These are phyloP conservation scores for Funneliformis caledonium DNA, from an alignment of 371 early-diverging fungal genomes.

Conservation along the genomic window DNA sequence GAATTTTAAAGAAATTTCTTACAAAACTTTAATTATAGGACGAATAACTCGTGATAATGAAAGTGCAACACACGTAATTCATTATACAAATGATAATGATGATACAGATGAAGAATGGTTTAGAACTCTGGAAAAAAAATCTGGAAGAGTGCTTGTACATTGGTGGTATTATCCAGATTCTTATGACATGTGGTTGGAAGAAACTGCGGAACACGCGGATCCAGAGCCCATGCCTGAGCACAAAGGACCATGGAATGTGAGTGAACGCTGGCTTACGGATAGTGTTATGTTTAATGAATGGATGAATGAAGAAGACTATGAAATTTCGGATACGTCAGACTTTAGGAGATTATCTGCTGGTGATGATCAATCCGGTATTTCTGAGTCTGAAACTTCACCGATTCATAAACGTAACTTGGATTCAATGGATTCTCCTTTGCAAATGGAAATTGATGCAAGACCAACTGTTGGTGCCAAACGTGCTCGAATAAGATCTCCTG, in stretches of 20 bases:
- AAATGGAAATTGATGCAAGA: conserved; percentile 31
- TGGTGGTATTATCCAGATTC: conserved; percentile 88
- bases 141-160: conserved; percentile 72
- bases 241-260: conserved; percentile 70
- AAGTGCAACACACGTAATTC: conserved; percentile 70
- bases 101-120: conserved; percentile 72
- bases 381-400: conserved; percentile 31
- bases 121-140: conserved; percentile 72
- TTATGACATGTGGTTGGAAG: conserved; percentile 78
- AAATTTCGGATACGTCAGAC: conserved; percentile 42
- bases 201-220: conserved; percentile 66
- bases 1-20: not conserved
- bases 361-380: conserved; percentile 48
- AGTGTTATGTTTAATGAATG: conserved; percentile 74
- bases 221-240: conserved; percentile 71
- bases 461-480: conserved; percentile 13
- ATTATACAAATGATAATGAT: conserved; percentile 51
- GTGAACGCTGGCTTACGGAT: conserved; percentile 78
- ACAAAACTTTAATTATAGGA: not conserved
- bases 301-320: conserved; percentile 83
- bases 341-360: conserved; percentile 14
- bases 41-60: conserved; percentile 48
- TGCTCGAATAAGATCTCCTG: conserved; percentile 33
- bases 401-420: conserved; percentile 43
- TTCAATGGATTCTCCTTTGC: conserved; percentile 26